These are phyloP conservation scores for Ceratocystiopsis sp. DNA, from an alignment of 2,329 filamentous ascomycete species.

Conservation along the genomic window DNA sequence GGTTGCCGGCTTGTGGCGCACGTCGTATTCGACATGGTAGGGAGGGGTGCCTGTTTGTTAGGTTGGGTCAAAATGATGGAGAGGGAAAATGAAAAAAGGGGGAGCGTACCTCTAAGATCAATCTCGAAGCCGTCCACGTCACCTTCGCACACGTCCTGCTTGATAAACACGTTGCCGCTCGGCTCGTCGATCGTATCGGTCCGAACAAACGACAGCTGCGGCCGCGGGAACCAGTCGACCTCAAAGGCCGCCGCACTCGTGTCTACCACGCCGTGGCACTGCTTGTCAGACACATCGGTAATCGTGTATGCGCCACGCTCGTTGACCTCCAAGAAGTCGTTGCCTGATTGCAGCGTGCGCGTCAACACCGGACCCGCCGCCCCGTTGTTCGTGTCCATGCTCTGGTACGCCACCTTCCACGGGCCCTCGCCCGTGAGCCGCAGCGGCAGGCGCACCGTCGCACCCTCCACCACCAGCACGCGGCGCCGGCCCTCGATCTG, in stretches of 20 bases:
- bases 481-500: conserved; percentile 63
- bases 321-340: conserved; percentile 51
- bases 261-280: conserved; percentile 71
- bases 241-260: conserved; percentile 55
- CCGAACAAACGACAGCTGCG: conserved; percentile 49
- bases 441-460: conserved; percentile 57
- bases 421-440: conserved; percentile 73
- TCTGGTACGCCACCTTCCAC: conserved; percentile 65
- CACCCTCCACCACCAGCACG: conserved; percentile 61
- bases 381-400: conserved; percentile 22
- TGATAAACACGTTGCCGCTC: conserved; percentile 41
- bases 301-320: conserved; percentile 66
- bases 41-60: conserved; percentile 48
- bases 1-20: conserved; percentile 48
- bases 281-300: conserved; percentile 55
- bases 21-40: conserved; percentile 67
- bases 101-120: conserved; percentile 48
- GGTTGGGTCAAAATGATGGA: background rate
- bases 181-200: conserved; percentile 39
- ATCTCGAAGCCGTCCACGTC: conserved; percentile 84
- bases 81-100: background rate
- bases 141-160: conserved; percentile 80
- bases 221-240: conserved; percentile 73
- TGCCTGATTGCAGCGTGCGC: conserved; percentile 35
- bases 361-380: conserved; percentile 21